Percentiles rank a stretch among this genome's conserved stretches.
Evolutionary conservation across 768 basidiomycete genomes (phyloP).

Genomic region (Amanita thiersii): DNA sequence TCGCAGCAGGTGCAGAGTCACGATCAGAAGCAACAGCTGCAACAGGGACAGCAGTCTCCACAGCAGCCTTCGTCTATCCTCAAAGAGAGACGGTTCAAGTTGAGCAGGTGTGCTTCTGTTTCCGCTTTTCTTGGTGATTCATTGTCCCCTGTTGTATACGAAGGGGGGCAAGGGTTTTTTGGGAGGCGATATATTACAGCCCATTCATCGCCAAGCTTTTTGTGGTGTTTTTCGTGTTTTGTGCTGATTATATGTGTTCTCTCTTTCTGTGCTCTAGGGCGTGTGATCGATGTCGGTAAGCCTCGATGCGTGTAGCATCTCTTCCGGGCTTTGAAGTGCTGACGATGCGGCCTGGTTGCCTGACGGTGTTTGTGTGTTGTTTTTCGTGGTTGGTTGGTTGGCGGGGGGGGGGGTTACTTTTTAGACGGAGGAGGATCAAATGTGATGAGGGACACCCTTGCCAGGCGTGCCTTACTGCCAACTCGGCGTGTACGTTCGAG

Average conservation of each 20-base stretch:
- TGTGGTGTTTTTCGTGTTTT: too few relatives aligned
- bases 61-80: constrained; percentile 36
- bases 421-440: constrained; percentile 74
- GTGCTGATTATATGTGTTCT: not conserved
- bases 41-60: constrained; percentile 31
- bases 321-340: not conserved
- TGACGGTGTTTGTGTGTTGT: constrained; percentile 6
- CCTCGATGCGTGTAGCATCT: not conserved
- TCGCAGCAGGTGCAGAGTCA: not conserved
- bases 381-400: constrained; percentile 6
- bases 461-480: constrained; percentile 79
- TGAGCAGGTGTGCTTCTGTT: constrained; percentile 57
- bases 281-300: constrained; percentile 88
- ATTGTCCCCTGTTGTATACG: not conserved
- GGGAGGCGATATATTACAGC: too few relatives aligned
- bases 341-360: not conserved
- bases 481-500: constrained; percentile 78
- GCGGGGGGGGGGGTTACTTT: too few relatives aligned
- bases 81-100: constrained; percentile 81
- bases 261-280: constrained; percentile 41
- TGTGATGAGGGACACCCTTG: constrained; percentile 88
- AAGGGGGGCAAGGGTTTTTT: not conserved
- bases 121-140: constrained; percentile 4
- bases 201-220: too few relatives aligned
- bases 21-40: not conserved